Percentiles rank a stretch among this genome's conserved stretches.
phyloP scores from a whole-genome alignment of 2,329 filamentous ascomycete species.

The Pyrenophora tritici-repentis region DNA sequence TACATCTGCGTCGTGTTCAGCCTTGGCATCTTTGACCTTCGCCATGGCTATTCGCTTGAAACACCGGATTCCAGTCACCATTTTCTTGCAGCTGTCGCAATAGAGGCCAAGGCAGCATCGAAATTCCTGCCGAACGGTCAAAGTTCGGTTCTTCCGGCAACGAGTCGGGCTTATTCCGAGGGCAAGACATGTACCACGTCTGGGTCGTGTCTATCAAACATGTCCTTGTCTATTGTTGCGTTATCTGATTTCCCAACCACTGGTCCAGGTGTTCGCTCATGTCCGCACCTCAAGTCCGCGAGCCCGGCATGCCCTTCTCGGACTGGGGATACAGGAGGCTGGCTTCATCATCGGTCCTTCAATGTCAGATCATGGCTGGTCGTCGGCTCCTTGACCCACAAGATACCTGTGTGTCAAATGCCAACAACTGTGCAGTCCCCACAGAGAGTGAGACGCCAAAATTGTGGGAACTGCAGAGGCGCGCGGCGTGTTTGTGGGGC shows the following conservation, averaged over 20 bases:
- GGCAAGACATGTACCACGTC: no score
- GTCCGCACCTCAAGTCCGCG: not conserved
- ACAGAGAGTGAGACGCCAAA: slow-evolving; percentile 8
- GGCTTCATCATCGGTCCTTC: slow-evolving; percentile 3
- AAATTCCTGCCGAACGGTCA: slow-evolving; percentile 2
- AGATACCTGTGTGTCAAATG: not conserved
- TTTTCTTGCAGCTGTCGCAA: slow-evolving; percentile 1
- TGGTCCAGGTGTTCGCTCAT: not conserved
- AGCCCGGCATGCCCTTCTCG: not conserved
- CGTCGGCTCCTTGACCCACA: not conserved
- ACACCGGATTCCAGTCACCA: not conserved
- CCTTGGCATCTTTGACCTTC: not conserved
- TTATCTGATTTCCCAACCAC: not conserved
- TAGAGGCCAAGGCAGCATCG: not conserved
- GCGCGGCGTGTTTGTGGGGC: slow-evolving; percentile 2
- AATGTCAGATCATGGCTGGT: slow-evolving; percentile 5
- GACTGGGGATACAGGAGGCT: not conserved
- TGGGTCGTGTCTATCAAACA: no score
- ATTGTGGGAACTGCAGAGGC: not conserved
- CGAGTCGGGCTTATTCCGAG: not conserved
- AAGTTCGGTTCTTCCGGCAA: slow-evolving; percentile 5
- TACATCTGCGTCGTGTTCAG: not conserved
- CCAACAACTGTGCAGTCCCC: not conserved
- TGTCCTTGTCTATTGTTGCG: not conserved
- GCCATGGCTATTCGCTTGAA: slow-evolving; percentile 1